Evolutionary conservation across 2,329 filamentous ascomycete species (phyloP).

Genomic region (Coniochaeta prunicola): DNA sequence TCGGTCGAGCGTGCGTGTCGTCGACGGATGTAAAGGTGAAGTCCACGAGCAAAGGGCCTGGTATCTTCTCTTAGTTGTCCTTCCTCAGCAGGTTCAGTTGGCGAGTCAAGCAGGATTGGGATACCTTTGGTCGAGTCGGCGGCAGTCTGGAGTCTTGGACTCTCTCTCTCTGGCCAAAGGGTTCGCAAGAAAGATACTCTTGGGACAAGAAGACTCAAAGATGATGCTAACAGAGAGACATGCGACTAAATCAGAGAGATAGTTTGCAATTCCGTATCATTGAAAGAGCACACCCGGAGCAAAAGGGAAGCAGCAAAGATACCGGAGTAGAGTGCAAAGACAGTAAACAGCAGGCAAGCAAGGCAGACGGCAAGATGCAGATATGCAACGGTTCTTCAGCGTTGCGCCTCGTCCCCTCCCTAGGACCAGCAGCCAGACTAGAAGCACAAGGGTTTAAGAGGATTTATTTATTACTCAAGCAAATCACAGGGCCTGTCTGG

Average conservation of each 20-base stretch:
- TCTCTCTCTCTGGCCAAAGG: not conserved
- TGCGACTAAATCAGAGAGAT: not conserved
- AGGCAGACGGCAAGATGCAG: not conserved
- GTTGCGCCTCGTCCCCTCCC: not conserved
- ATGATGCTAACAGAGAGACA: not conserved
- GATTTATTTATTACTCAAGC: slow-evolving; percentile 10
- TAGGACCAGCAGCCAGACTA: not conserved
- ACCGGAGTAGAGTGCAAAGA: no score
- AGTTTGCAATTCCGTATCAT: not conserved
- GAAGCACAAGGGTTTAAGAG: slow-evolving; percentile 3
- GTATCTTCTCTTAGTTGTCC: not conserved
- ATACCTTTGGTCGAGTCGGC: not conserved
- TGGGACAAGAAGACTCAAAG: not conserved
- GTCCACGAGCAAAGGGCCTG: not conserved
- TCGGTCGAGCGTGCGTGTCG: not conserved
- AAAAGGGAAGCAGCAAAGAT: not conserved
- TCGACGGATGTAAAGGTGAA: not conserved
- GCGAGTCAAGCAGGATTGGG: not conserved
- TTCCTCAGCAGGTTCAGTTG: not conserved
- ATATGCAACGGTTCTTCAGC: not conserved
- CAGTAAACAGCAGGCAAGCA: not conserved
- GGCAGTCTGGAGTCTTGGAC: not conserved
- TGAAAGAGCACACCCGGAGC: no score
- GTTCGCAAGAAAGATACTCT: not conserved
- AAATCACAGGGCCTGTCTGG: slow-evolving; percentile 11